Base-by-base conservation (phyloP, 768 basidiomycete genomes). In the Panellus pusillus region DNA sequence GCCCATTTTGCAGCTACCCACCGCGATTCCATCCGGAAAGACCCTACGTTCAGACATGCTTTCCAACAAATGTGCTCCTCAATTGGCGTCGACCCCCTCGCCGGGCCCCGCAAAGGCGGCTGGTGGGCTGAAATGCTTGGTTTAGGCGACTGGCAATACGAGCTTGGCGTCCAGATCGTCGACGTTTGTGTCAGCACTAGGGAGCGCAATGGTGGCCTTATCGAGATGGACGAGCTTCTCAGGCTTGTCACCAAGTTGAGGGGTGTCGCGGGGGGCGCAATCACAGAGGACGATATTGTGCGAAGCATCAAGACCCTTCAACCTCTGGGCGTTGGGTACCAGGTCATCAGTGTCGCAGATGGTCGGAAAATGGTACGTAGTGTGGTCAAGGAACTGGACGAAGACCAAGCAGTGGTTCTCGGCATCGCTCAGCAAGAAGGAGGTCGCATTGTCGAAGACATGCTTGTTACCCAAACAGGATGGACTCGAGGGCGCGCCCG, bases 31-130 rank as follows among this genome's bases (percentile, higher is more conserved):
- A 98, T 99, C 65, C 82, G 83, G 52, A 76, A 77, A 46, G 89
- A 96, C 61, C 93, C 96, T 1, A 78, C 80, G 3, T 95, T 99
- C 68, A 81, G 97, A 4, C 89, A 88, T 76, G 88, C 84, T 17
- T 98, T 98, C 71, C 91, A 94, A 61, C 88, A 91, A 54, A 97
- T 99, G 93, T 99, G 97, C 67, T 81, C 89, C 2, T 86, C 88
- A 14, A 91, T 99, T 51, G 93, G 93, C 29, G 93, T 99, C 19
- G 97, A 98, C 68, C 95, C 96, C 2, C 81, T 98, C 18, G 88
- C 91, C 2, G 93, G 92, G 0, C 89, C 91, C 1, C 74, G 87
- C 38, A 84, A 84, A 63, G 91, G 90, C 35, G 92, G 93, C 2
- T 91, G 91, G 84, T 97, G 93, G 92, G 86, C 88, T 2, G 93